A percentile compares a stretch with the other conserved stretches of the same genome.
These are phyloP conservation scores for Dactylellina drechsleri DNA, from an alignment of 2,329 filamentous ascomycete genomes.

Conservation along the genomic window DNA sequence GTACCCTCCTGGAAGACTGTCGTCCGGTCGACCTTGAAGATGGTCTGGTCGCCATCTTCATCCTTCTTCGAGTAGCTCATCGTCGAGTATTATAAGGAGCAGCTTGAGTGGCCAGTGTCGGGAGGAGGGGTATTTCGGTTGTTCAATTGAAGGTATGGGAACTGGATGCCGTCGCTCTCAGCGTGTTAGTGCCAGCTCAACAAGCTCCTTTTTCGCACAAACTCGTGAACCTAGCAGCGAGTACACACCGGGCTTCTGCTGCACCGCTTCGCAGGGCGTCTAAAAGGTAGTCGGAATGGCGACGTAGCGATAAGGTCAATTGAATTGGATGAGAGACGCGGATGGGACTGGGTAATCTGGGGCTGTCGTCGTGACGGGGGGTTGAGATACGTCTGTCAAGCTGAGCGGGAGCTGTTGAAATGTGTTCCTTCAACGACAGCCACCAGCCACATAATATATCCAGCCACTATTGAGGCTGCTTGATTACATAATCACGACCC, in stretches of 20 bases:
- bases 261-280: conserved; percentile 19
- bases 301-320: conserved; percentile 25
- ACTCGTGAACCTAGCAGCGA: conserved; percentile 13
- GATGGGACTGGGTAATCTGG: conserved; percentile 7
- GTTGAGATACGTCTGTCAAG: conserved; percentile 40
- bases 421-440: conserved; percentile 51
- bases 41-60: conserved; percentile 90
- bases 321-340: conserved; percentile 30
- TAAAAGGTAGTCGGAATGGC: conserved; percentile 15
- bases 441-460: conserved; percentile 14
- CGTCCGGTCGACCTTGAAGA: conserved; percentile 97
- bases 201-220: conserved; percentile 44
- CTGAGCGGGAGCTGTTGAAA: conserved; percentile 48
- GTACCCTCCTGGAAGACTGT: conserved; percentile 98
- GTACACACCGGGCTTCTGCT: conserved; percentile 41
- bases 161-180: conserved; percentile 10
- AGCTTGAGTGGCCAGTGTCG: conserved; percentile 32
- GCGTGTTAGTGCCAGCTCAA: conserved; percentile 42
- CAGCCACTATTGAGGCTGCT: conserved; percentile 42
- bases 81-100: conserved; percentile 48
- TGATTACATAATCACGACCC: conserved; percentile 18
- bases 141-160: conserved; percentile 44
- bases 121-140: not conserved
- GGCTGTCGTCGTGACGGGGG: conserved; percentile 30
- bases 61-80: conserved; percentile 99